phyloP scores from a whole-genome alignment of 129 eudicot genomes.

The Pittosporum tobira region DNA sequence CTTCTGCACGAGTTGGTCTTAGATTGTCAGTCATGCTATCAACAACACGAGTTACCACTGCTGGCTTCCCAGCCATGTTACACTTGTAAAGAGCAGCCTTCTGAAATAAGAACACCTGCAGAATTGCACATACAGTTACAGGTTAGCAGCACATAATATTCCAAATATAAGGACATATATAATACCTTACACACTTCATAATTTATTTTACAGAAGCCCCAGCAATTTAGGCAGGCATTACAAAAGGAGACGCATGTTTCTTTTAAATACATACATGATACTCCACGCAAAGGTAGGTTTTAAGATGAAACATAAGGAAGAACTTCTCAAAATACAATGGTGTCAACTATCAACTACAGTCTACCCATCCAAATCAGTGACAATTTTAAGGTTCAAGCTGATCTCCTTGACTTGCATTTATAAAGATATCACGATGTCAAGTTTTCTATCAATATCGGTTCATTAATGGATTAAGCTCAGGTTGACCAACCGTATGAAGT shows the following conservation, averaged over 20 bases:
- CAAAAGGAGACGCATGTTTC: not conserved
- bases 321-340: no score
- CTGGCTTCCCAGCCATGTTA: constrained; percentile 80
- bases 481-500: no score
- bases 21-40: constrained; percentile 77
- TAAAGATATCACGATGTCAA: no score
- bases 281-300: not conserved
- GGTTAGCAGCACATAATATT: constrained; percentile 10
- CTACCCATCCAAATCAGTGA: no score
- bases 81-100: constrained; percentile 65
- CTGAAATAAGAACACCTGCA: constrained; percentile 65
- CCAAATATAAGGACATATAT: not conserved
- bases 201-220: not conserved
- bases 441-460: no score
- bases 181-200: no score
- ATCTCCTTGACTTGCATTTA: no score
- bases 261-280: not conserved
- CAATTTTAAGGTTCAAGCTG: no score
- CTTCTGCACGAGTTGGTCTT: constrained; percentile 79
- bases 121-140: constrained; percentile 1
- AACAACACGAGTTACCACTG: constrained; percentile 71
- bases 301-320: not conserved
- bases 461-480: no score
- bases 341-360: no score
- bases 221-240: not conserved